Base-by-base conservation (phyloP, 2,329 filamentous ascomycete genomes). In the Trichoderma atroviride region DNA sequence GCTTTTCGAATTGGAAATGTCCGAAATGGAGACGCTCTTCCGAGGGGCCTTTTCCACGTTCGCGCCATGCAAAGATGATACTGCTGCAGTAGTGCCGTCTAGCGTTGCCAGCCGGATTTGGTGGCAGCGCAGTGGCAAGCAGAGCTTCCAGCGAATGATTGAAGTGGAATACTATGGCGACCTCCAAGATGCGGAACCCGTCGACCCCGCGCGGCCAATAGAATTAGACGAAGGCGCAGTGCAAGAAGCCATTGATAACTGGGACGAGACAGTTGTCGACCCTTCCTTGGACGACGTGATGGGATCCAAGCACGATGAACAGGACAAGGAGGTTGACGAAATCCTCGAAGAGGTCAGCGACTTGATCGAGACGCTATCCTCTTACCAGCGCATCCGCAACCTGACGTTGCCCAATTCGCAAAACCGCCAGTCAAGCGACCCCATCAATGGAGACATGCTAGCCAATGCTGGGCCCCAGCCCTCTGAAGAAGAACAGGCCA, bases 41-140 rank as follows among this genome's bases (percentile, higher is more conserved):
- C 86, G 91, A 35, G 88, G 90, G 67, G 92, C 90, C 1, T 95
- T 94, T 78, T 93, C 91, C 0, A 92, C 90, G 75, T 95, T 94
- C 77, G 92, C 92, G 6, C 92, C 92, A 0, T 89, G 87, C 63
- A 90, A 88, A 74, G 92, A 95, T 77, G 89, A 94, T 75, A 86
- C 91, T 3, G 87, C 86, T 14, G 90, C 92, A 6, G 83, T 94
- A 69, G 83, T 93, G 3, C 88, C 92, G 0, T 88, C 89, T 1
- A 87, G 88, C 40, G 84, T 88, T 61, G 87, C 92, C 70, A 88
- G 89, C 64, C 87, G 88, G 74, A 80, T 94, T 60, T 94, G 92
- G 91, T 95, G 92, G 91, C 89, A 93, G 76, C 88, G 88, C 71
- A 82, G 87, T 63, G 92, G 92, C 33, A 86, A 88, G 73, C 87